Conservation (phyloP, 345 rosid genomes). For the Boechera stricta region DNA sequence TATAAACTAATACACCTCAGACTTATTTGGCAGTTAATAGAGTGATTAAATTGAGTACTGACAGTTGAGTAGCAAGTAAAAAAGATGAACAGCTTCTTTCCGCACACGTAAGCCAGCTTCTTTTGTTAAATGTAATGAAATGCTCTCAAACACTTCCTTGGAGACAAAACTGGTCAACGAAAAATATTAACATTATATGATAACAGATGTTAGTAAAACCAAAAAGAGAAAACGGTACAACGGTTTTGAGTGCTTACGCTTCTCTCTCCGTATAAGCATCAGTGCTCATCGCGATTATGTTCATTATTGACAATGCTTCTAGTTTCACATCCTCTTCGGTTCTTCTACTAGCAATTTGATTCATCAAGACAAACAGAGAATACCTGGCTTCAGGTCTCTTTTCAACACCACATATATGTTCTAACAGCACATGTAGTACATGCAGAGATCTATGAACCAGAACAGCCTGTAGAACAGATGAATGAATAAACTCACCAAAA, state of each 20-base stretch:
- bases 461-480: conserved; percentile 55
- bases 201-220: conserved; percentile 16
- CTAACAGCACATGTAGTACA: conserved; percentile 63
- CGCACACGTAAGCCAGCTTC: conserved; percentile 64
- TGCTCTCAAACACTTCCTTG: conserved; percentile 53
- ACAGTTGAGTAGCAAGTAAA: conserved; percentile 79
- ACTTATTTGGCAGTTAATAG: background rate
- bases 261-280: conserved; percentile 66
- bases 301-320: conserved; percentile 84
- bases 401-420: conserved; percentile 59
- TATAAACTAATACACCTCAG: background rate
- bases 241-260: conserved; percentile 54
- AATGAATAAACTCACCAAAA: conserved; percentile 24
- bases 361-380: conserved; percentile 62
- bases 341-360: conserved; percentile 52
- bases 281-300: conserved; percentile 64
- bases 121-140: conserved; percentile 60
- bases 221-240: background rate
- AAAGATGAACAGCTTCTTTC: conserved; percentile 68
- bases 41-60: conserved; percentile 38
- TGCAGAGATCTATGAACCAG: conserved; percentile 64
- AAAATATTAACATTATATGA: conserved; percentile 22
- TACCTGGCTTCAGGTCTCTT: conserved; percentile 66
- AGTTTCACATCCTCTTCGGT: conserved; percentile 60
- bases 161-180: conserved; percentile 58